phyloP scores from a whole-genome alignment of 1,139 yeast genomes.

The Candida neerlandica region DNA sequence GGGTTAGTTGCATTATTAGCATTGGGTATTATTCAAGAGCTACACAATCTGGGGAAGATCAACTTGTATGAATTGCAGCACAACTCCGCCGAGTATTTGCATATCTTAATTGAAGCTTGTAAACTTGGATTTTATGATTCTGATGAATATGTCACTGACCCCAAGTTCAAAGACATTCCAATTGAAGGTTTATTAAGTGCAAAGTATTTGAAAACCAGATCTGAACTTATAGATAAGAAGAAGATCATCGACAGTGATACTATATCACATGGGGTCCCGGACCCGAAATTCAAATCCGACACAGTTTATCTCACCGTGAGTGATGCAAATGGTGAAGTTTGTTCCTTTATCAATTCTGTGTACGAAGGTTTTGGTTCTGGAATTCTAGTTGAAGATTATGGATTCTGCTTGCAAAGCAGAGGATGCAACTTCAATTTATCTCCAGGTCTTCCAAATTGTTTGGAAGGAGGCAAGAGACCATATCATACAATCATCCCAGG shows the following conservation, averaged over 20 bases:
- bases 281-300: conserved; percentile 66
- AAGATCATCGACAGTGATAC: conserved; percentile 45
- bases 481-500: conserved; percentile 89
- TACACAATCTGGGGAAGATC: conserved; percentile 50
- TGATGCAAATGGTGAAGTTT: conserved; percentile 76
- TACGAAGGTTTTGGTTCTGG: conserved; percentile 75
- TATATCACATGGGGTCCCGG: conserved; percentile 59
- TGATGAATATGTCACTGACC: conserved; percentile 73
- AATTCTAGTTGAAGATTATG: conserved; percentile 65
- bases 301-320: conserved; percentile 75
- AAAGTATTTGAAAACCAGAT: conserved; percentile 52
- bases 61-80: conserved; percentile 53
- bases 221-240: conserved; percentile 44
- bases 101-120: conserved; percentile 66
- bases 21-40: conserved; percentile 62
- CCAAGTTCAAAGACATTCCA: conserved; percentile 44
- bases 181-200: conserved; percentile 37
- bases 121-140: conserved; percentile 78
- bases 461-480: conserved; percentile 74
- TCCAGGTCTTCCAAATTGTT: conserved; percentile 57
- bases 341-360: conserved; percentile 79
- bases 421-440: conserved; percentile 74
- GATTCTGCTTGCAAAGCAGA: conserved; percentile 75
- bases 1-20: conserved; percentile 75
- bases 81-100: conserved; percentile 73